Conservation (phyloP, 805 yeast genomes). For the Hanseniaspora mollemarum region DNA sequence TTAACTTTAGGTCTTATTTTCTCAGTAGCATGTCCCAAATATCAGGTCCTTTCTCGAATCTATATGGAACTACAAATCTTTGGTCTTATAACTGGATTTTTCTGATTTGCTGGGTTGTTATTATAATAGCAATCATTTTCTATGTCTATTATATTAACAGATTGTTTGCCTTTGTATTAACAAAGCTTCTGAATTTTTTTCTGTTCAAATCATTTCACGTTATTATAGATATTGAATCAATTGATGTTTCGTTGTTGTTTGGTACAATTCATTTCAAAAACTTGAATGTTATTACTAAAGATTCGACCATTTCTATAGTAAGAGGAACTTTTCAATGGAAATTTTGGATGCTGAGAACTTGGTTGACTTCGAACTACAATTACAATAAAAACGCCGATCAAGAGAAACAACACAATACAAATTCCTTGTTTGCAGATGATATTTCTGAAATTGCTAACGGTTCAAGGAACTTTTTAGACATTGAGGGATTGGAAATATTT, state of each 20-base stretch:
- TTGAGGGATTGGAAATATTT: conserved; percentile 75
- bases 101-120: conserved; percentile 68
- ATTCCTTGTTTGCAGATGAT: conserved; percentile 1
- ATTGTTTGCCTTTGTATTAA: conserved; percentile 48
- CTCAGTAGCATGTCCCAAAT: background rate
- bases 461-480: conserved; percentile 39
- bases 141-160: conserved; percentile 70
- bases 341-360: conserved; percentile 58
- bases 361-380: conserved; percentile 21
- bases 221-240: conserved; percentile 55
- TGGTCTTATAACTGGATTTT: conserved; percentile 55
- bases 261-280: conserved; percentile 75
- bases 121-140: conserved; percentile 48
- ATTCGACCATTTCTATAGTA: conserved; percentile 58
- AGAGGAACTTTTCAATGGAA: conserved; percentile 79
- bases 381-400: conserved; percentile 25
- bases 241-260: conserved; percentile 67
- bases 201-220: conserved; percentile 56
- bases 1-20: too few species aligned
- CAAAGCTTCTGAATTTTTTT: conserved; percentile 39
- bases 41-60: background rate
- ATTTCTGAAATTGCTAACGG: conserved; percentile 6
- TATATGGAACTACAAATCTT: conserved; percentile 15
- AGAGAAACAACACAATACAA: conserved; percentile 39
- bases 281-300: conserved; percentile 57